Conservation (phyloP, 306 rosid genomes). For the Cicer pinnatifidum region DNA sequence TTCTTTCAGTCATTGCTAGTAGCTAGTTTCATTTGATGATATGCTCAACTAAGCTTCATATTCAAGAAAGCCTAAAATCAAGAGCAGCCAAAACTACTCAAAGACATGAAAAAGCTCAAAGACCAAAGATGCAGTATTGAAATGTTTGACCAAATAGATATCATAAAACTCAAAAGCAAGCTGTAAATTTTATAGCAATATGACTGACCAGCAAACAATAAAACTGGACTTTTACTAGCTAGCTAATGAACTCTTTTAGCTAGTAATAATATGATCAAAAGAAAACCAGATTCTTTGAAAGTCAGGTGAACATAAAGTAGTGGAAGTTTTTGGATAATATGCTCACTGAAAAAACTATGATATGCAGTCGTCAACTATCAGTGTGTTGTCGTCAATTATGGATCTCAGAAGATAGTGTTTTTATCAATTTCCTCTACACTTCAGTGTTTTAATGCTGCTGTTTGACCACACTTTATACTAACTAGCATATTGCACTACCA, state of each 20-base stretch:
- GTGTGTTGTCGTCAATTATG: too few species aligned
- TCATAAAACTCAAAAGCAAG: not conserved
- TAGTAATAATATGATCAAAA: not conserved
- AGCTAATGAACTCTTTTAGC: not conserved
- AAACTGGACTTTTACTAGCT: slow-evolving; percentile 1
- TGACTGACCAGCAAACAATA: not conserved
- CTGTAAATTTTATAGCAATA: not conserved
- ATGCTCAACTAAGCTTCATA: slow-evolving; percentile 10
- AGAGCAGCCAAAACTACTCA: not conserved
- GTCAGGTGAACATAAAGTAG: too few species aligned
- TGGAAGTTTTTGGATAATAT: not conserved
- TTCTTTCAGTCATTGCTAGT: too few species aligned
- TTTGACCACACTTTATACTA: too few species aligned
- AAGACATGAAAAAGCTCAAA: not conserved
- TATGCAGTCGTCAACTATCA: not conserved
- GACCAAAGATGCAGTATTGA: not conserved
- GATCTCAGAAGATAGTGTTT: too few species aligned
- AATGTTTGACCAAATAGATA: slow-evolving; percentile 18
- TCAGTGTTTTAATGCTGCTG: too few species aligned
- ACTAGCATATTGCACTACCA: too few species aligned
- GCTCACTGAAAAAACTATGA: not conserved
- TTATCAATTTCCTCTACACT: too few species aligned
- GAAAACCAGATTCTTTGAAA: slow-evolving; percentile 18
- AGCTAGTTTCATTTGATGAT: too few species aligned
- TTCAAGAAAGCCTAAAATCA: slow-evolving; percentile 15